Base-by-base conservation (phyloP, 768 basidiomycete genomes). In the Tricholoma sp. region DNA sequence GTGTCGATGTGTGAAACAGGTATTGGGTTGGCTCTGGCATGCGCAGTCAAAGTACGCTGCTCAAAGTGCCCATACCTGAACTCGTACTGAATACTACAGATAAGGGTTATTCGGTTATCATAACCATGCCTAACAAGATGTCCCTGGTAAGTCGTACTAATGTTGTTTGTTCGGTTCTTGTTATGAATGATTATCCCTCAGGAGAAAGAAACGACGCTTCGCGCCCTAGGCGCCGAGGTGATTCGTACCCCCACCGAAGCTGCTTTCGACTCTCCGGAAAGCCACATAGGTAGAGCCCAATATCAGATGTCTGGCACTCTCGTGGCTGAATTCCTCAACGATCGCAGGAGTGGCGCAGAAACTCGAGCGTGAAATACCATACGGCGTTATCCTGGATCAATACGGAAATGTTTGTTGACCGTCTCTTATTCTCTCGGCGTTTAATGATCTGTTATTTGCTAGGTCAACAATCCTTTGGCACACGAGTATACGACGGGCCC, bases 51-150 rank as follows among this genome's bases (percentile, higher is more conserved):
- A 84, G 96, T 93, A 76, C 67, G 59, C 57, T 44, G 57, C 45
- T 39, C 53, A 53, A 31, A 50, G 17, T 15, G 24, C 6, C 3
- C 13, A 37, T 50, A 39, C 34, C 13, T 41, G 69, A 69, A 74
- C 57, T 64, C 67, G 62, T 78, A 70, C 84, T 88, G 85, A 88
- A 90, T 89, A 86, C 84, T 79, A 71, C 72, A 84, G 82, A 82
- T 83, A 85, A 92, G 91, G 91, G 90, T 75, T 93, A 93, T 83
- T 83, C 89, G 37, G 86, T 91, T 58, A 89, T 94, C 66, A 93
- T 93, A 71, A 88, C 87, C 60, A 75, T 97, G 71, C 95, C 95
- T 36, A 86, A 93, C 68, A 98, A 98, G 76, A 98, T 98, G 96
- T 94, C 91, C 4, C 70, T 85, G 55, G 86, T 86, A 62, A 37